These are phyloP conservation scores for Pleurostoma richardsiae DNA, from an alignment of 2,329 filamentous ascomycete genomes.

Conservation along the genomic window DNA sequence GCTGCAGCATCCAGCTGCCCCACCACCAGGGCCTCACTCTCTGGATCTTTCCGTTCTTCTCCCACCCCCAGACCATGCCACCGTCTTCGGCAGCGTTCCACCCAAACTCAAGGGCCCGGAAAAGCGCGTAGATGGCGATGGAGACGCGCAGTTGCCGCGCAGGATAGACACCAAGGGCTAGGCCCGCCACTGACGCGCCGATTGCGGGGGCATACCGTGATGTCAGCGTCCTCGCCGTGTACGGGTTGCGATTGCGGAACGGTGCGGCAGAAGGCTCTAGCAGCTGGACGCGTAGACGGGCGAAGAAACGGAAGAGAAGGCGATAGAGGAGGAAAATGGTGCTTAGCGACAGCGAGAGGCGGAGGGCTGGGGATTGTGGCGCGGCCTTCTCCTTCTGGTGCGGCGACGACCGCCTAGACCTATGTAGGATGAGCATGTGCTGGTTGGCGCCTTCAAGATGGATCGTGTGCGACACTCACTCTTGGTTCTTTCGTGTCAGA, in stretches of 20 bases:
- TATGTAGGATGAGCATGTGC: too few relatives aligned
- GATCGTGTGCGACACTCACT: conserved; percentile 28
- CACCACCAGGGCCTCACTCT: conserved; percentile 74
- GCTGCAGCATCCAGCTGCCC: conserved; percentile 78
- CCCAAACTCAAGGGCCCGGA: conserved; percentile 76
- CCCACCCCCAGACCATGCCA: conserved; percentile 59
- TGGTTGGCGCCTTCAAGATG: too few relatives aligned
- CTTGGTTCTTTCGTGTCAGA: conserved; percentile 36
- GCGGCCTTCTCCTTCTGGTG: conserved; percentile 40
- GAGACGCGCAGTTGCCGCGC: conserved; percentile 64
- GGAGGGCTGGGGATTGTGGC: conserved; percentile 65
- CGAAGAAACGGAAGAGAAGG: conserved; percentile 84
- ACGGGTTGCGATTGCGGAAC: conserved; percentile 79
- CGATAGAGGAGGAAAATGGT: conserved; percentile 85
- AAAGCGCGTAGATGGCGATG: conserved; percentile 75
- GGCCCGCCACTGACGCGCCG: conserved; percentile 82
- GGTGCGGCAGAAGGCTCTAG: conserved; percentile 74
- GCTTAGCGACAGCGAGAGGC: conserved; percentile 77
- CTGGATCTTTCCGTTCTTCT: conserved; percentile 46
- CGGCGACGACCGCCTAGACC: background rate
- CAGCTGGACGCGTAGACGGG: conserved; percentile 70
- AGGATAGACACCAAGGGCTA: conserved; percentile 74
- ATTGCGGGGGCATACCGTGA: conserved; percentile 81
- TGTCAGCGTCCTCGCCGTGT: conserved; percentile 68
- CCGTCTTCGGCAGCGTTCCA: conserved; percentile 81